phyloP scores from a whole-genome alignment of 2,329 filamentous ascomycete species.

The Camillea tinctor region DNA sequence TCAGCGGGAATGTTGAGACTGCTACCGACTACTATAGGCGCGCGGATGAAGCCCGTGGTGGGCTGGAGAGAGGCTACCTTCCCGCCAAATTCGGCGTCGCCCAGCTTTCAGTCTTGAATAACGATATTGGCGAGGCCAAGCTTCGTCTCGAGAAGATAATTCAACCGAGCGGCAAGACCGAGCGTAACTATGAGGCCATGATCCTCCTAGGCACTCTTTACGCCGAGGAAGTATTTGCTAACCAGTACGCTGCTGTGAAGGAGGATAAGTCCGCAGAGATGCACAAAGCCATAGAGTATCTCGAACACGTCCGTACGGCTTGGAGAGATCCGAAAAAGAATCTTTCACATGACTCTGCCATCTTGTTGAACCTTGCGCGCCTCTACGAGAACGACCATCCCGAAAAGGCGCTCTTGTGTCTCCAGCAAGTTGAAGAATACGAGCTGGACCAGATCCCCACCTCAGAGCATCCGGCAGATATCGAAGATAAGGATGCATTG shows the following conservation, averaged over 20 bases:
- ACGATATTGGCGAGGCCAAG: slow-evolving; percentile 88
- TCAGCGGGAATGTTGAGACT: slow-evolving; percentile 69
- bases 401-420: slow-evolving; percentile 87
- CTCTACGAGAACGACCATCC: slow-evolving; percentile 84
- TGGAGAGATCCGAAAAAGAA: slow-evolving; percentile 96
- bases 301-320: slow-evolving; percentile 79
- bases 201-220: slow-evolving; percentile 87
- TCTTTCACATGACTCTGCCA: slow-evolving; percentile 75
- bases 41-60: slow-evolving; percentile 88
- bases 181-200: slow-evolving; percentile 76
- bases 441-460: slow-evolving; percentile 77
- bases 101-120: slow-evolving; percentile 80
- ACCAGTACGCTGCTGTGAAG: slow-evolving; percentile 67
- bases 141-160: slow-evolving; percentile 92
- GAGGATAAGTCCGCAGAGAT: slow-evolving; percentile 85
- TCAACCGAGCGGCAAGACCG: slow-evolving; percentile 68
- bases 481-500: slow-evolving; percentile 59
- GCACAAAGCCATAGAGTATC: slow-evolving; percentile 80
- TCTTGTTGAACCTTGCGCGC: slow-evolving; percentile 86
- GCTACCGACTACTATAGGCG: slow-evolving; percentile 85
- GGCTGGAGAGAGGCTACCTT: slow-evolving; percentile 84
- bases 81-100: slow-evolving; percentile 94
- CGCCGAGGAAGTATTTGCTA: slow-evolving; percentile 88
- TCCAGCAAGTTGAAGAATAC: slow-evolving; percentile 88
- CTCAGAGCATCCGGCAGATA: slow-evolving; percentile 61